Base-by-base conservation (phyloP, 1,139 yeast genomes). In the Nakaseomyces kungkrabaensis region DNA sequence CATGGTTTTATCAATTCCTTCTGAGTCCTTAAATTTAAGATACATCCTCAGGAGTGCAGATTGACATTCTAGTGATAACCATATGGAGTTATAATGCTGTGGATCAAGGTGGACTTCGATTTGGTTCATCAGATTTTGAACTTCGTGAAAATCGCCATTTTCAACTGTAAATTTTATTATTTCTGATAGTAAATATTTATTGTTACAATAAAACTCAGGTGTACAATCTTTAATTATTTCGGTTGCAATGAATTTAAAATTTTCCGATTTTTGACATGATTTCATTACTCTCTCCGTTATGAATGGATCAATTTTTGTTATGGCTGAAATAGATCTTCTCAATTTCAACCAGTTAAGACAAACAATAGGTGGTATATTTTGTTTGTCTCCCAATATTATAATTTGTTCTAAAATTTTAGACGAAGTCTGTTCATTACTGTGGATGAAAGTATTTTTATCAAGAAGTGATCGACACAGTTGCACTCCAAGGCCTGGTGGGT, bases 21-120 rank as follows among this genome's bases (percentile, higher is more conserved):
- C 60, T 24, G 68, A 64, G 43, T 75, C 75, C 4, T 70, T 67
- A 41, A 72, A 64, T 10, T 61, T 56, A 40, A 76, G 56, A 51
- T 74, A 73, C 50, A 74, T 60, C 29, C 68, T 56, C 17, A 77
- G 56, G 37, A 77, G 55, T 1, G 74, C 66, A 1, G 71, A 63
- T 9, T 76, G 53, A 37, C 57, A 55, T 42, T 57, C 54, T 46
- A 52, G 57, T 25, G 57, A 55, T 34, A 51, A 50, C 52, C 59
- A 52, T 5, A 58, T 53, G 4, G 63, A 43, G 34, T 55, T 54
- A 42, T 63, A 68, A 60, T 59, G 59, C 45, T 55, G 55, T 3
- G 55, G 59, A 8, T 46, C 27, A 9, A 59, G 51, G 42, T 51
- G 45, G 26, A 49, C 46, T 41, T 58, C 54, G 24, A 63, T 55